These are phyloP conservation scores for Mallotus repandus DNA, from an alignment of 441 rosid genomes.

Conservation along the genomic window DNA sequence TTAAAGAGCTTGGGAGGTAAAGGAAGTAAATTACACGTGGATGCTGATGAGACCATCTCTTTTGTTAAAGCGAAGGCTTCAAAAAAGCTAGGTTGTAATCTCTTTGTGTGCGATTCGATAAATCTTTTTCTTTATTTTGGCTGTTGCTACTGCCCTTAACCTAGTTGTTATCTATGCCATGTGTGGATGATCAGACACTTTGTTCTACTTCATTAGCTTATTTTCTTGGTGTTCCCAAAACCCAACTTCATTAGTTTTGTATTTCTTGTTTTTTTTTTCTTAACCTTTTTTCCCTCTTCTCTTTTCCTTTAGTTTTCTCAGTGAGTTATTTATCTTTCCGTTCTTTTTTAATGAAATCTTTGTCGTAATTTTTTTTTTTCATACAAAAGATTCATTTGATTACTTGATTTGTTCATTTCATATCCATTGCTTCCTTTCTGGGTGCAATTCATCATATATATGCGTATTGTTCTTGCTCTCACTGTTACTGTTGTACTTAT, in stretches of 20 bases:
- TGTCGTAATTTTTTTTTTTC: not conserved
- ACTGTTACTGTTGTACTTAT: not conserved
- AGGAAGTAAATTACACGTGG: constrained; percentile 91
- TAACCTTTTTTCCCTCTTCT: not conserved
- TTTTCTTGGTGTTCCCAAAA: not conserved
- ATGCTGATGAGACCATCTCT: constrained; percentile 76
- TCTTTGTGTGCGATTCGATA: constrained; percentile 15
- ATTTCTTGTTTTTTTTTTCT: no score
- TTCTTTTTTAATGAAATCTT: not conserved
- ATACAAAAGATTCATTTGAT: not conserved
- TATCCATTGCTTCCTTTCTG: not conserved
- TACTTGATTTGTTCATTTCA: not conserved
- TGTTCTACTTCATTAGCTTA: not conserved
- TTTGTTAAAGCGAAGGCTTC: constrained; percentile 90
- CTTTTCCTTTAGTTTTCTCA: no score
- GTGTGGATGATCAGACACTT: not conserved
- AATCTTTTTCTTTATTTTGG: not conserved
- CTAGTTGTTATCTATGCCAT: no score
- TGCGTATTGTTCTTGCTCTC: not conserved
- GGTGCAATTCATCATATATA: not conserved
- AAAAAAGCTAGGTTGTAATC: constrained; percentile 85
- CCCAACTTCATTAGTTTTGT: not conserved
- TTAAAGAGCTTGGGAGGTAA: constrained; percentile 98
- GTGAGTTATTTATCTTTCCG: no score
- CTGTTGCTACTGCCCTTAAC: not conserved